Evolutionary conservation across 2,329 filamentous ascomycete genomes (phyloP).

Genomic region (Hirsutella minnesotensis): DNA sequence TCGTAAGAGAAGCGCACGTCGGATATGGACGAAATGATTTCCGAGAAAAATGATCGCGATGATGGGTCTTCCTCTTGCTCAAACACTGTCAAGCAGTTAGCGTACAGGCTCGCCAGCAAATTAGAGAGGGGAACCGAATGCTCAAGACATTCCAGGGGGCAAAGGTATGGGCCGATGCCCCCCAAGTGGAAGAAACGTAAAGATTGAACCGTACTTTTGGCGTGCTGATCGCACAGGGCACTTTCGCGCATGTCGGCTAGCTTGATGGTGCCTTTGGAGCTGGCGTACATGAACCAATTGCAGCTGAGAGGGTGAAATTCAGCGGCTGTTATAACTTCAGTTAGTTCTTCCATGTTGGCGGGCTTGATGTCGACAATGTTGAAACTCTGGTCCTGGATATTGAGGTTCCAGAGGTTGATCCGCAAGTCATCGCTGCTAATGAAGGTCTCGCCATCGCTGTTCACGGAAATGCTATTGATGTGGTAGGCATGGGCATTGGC

Average conservation of each 20-base stretch:
- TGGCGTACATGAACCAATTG: slow-evolving; percentile 99
- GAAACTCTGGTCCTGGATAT: slow-evolving; percentile 99
- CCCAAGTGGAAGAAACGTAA: no score
- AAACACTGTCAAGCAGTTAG: slow-evolving; percentile 55
- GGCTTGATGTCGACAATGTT: slow-evolving; percentile 99
- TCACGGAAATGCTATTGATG: slow-evolving; percentile 99
- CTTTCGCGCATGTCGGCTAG: slow-evolving; percentile 97
- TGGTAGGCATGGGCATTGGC: slow-evolving; percentile 98
- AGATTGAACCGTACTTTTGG: slow-evolving; percentile 58
- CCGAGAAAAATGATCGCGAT: slow-evolving; percentile 96
- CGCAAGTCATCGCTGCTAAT: slow-evolving; percentile 96
- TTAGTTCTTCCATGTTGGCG: slow-evolving; percentile 98
- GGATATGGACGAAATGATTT: slow-evolving; percentile 98
- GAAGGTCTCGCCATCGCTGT: slow-evolving; percentile 98
- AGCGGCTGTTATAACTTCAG: slow-evolving; percentile 94
- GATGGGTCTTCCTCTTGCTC: slow-evolving; percentile 97
- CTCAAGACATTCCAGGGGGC: not conserved
- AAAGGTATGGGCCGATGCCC: no score
- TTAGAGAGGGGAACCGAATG: not conserved
- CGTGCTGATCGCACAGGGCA: slow-evolving; percentile 88
- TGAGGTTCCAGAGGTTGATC: slow-evolving; percentile 98
- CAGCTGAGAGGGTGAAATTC: slow-evolving; percentile 96
- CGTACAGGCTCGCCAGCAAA: not conserved
- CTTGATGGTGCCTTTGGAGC: slow-evolving; percentile 98
- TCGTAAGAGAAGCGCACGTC: slow-evolving; percentile 97